A percentile compares a stretch with the other conserved stretches of the same genome.
phyloP scores from a whole-genome alignment of 192 early-diverging fungal species.

The Backusella macrospora region DNA sequence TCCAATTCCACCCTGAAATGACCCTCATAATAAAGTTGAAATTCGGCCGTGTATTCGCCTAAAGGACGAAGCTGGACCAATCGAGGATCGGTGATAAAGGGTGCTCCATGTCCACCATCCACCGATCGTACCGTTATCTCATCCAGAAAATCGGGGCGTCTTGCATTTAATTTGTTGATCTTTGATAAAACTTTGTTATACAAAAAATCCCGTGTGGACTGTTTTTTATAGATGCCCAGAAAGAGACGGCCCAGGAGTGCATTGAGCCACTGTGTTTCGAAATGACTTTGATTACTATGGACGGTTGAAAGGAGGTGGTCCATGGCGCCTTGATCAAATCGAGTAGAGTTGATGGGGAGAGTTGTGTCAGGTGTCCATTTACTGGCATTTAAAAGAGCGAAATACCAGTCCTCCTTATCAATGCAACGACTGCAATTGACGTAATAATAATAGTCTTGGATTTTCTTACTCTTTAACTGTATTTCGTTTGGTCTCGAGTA shows the following conservation, averaged over 20 bases:
- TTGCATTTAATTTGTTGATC: constrained; percentile 64
- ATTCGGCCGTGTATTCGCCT: constrained; percentile 74
- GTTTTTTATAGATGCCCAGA: constrained; percentile 67
- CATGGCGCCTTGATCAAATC: constrained; percentile 47
- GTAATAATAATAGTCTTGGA: constrained; percentile 57
- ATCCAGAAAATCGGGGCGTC: constrained; percentile 73
- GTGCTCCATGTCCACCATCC: constrained; percentile 76
- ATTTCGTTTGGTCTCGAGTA: constrained; percentile 65
- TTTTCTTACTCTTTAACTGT: constrained; percentile 61
- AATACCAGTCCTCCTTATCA: constrained; percentile 94
- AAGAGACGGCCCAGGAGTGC: constrained; percentile 82
- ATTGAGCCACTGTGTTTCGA: constrained; percentile 77
- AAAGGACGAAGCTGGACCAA: constrained; percentile 65
- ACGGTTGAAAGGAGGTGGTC: constrained; percentile 48
- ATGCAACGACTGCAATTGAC: constrained; percentile 62
- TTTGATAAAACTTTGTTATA: constrained; percentile 69
- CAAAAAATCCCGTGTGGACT: constrained; percentile 58
- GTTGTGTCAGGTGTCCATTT: neutral
- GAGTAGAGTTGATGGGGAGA: constrained; percentile 33
- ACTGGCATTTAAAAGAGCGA: constrained; percentile 70
- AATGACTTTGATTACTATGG: constrained; percentile 55
- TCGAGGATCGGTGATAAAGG: constrained; percentile 78
- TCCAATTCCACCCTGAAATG: constrained; percentile 82
- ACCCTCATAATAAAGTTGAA: constrained; percentile 79
- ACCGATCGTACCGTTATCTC: constrained; percentile 82